phyloP scores from a whole-genome alignment of 2,329 filamentous ascomycete species.

The Diaporthe sp. region DNA sequence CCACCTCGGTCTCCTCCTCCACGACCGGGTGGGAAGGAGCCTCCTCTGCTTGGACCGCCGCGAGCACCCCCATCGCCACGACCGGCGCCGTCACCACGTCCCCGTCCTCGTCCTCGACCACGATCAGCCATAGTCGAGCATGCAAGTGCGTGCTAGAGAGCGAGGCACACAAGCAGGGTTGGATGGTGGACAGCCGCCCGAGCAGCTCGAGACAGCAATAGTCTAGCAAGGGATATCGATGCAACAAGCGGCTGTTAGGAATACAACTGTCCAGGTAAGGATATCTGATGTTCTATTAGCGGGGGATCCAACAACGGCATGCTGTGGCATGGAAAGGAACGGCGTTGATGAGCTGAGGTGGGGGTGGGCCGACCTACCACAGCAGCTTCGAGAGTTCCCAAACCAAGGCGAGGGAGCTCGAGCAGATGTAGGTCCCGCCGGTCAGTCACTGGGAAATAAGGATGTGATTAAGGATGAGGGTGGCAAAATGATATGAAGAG shows the following conservation, averaged over 20 bases:
- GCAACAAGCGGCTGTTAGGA: background rate
- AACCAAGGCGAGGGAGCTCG: background rate
- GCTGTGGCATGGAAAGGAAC: background rate
- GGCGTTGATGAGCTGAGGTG: background rate
- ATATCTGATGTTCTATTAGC: background rate
- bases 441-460: background rate
- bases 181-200: background rate
- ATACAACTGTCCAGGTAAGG: background rate
- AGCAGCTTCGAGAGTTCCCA: background rate
- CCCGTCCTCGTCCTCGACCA: background rate
- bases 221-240: background rate
- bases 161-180: background rate
- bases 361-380: background rate
- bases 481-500: background rate
- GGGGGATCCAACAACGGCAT: background rate
- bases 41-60: slow-evolving; percentile 2
- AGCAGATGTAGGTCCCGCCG: background rate
- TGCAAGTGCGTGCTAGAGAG: background rate
- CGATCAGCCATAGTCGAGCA: background rate
- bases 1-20: slow-evolving; percentile 18
- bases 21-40: background rate
- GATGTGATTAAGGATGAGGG: too few relatives aligned
- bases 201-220: background rate
- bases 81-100: background rate
- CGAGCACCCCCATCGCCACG: too few relatives aligned